phyloP scores from a whole-genome alignment of 164 flowering plant species.

The Berberis vulgaris region DNA sequence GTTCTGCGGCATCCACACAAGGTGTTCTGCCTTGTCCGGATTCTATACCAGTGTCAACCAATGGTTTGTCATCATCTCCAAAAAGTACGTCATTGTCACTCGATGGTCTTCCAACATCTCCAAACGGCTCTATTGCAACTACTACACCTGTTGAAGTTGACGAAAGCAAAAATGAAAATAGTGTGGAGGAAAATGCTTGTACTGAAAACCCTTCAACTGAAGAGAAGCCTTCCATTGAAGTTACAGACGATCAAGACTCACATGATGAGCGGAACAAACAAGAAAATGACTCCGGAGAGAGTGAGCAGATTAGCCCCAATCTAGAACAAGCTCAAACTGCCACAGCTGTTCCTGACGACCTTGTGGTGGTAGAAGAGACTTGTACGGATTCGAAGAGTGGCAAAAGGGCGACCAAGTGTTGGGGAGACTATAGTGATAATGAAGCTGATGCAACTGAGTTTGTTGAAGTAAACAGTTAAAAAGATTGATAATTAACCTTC shows the following conservation, averaged over 20 bases:
- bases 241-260: conserved; percentile 9
- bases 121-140: conserved; percentile 28
- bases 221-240: too few relatives aligned
- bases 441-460: conserved; percentile 58
- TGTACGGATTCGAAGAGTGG: conserved; percentile 12
- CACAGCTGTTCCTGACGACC: conserved; percentile 8
- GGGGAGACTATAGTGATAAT: conserved; percentile 82
- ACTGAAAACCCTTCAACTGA: conserved; percentile 10
- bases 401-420: conserved; percentile 44
- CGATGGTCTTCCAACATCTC: conserved; percentile 24
- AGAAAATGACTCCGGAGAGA: conserved; percentile 14
- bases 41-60: conserved; percentile 14
- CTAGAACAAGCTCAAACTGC: conserved; percentile 22
- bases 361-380: conserved; percentile 17
- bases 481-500: background rate
- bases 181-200: conserved; percentile 13
- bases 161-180: conserved; percentile 19
- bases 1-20: conserved; percentile 33
- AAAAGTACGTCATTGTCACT: conserved; percentile 12
- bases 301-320: conserved; percentile 12
- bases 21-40: conserved; percentile 33
- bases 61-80: conserved; percentile 26
- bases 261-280: background rate
- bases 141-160: conserved; percentile 23
- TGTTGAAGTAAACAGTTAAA: conserved; percentile 6